Base-by-base conservation (phyloP, 805 yeast genomes). In the Henningerozyma blattae region DNA sequence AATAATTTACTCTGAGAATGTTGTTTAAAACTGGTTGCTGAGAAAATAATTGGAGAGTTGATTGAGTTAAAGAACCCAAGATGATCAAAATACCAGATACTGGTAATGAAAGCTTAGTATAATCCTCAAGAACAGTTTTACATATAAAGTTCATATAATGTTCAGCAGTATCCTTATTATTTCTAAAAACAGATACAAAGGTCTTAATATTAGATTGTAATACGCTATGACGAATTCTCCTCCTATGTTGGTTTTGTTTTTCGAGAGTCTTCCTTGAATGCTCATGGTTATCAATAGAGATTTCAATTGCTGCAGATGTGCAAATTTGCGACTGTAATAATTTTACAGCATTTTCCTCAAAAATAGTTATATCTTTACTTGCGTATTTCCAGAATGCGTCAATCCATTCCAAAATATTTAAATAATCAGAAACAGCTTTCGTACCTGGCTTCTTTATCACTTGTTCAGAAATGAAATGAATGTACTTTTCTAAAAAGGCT, bases 391-490 rank as follows among this genome's bases (percentile, higher is more conserved):
- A 29, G 51, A 71, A 46, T 31, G 51, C 50, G 33, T 65, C 62
- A 30, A 64, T 54, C 86, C 87, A 80, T 14, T 64, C 62, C 27
- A 80, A 57, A 18, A 80, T 53, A 19, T 77, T 66, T 41, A 75
- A 50, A 39, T 75, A 59, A 51, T 75, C 83, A 2, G 71, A 59
- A 4, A 68, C 50, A 1, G 89, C 80, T 37, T 68, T 61, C n/a
- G 65, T 45, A 20, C 54, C 56, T 2, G 56, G 54, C 15, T 44
- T 48, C 2, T 46, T 39, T 5, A 65, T 47, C 6, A 50, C 47
- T 15, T 53, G 43, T 9, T 50, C 49, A 16, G 52, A 35, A 28
- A 75, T 59, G 44, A 61, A 71, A 22, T 58, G 61, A 18, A 53
- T 41, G 34, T 67, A 65, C 8, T 50, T 56, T 15, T 50, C 43